These are phyloP conservation scores for Microdochium bolleyi DNA, from an alignment of 2,329 filamentous ascomycete species.

Conservation along the genomic window DNA sequence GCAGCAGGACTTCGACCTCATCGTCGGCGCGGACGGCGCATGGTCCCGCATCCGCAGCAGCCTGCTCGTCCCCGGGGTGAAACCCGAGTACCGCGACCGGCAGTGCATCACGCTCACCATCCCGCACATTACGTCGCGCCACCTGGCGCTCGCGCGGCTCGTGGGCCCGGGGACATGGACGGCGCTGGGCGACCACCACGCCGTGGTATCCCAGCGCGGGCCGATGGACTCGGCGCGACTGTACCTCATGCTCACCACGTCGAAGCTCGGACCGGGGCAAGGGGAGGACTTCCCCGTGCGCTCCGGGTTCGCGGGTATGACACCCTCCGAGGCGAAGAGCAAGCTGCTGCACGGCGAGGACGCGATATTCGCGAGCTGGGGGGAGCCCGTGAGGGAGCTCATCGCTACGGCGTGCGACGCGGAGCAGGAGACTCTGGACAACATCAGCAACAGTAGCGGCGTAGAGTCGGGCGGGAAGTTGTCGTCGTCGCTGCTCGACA, in stretches of 20 bases:
- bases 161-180: constrained; percentile 29
- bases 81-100: constrained; percentile 31
- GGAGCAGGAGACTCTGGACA: neutral
- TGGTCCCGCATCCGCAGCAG: too few relatives aligned
- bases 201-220: constrained; percentile 24
- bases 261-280: too few relatives aligned
- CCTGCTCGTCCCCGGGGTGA: too few relatives aligned
- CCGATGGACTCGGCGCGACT: neutral
- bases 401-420: neutral
- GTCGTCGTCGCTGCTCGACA: neutral
- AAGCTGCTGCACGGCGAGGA: neutral
- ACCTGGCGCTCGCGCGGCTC: constrained; percentile 26
- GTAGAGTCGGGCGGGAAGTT: neutral
- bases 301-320: neutral
- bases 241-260: neutral
- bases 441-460: neutral
- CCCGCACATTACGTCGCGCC: constrained; percentile 18
- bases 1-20: constrained; percentile 20
- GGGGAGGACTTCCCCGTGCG: constrained; percentile 4
- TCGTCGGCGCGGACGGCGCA: too few relatives aligned
- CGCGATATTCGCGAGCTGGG: neutral
- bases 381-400: neutral
- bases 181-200: constrained; percentile 19
- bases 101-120: constrained; percentile 27
- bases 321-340: neutral